Evolutionary conservation across 1,284 basidiomycete genomes (phyloP), one percentile per base, ranked within the genome.

Genomic region (Lentinula novae-zelandiae): DNA sequence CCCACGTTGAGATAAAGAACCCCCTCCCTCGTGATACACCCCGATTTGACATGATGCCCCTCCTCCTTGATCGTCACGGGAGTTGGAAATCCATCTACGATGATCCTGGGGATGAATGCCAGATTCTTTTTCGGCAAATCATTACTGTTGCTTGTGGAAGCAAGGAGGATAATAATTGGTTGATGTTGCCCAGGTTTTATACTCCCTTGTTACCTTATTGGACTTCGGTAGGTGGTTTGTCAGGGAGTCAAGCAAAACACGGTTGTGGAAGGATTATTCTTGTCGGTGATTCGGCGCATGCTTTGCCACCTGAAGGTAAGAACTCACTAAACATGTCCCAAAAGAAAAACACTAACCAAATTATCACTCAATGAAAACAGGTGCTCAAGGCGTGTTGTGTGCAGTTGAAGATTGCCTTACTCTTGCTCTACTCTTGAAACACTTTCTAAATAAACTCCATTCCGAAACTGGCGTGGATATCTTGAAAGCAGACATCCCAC

Each of bases 311-410:
- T 8, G 49, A 58, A 42, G 39, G 22, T 50, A 15, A 50, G 27
- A 12, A 5, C 9, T 15, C 22, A 22, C 22, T 22, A 22, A 22
- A 22, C 22, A 22, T 22, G 2, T 1, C 22, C 22, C 22, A 22
- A 22, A 22, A 1, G 22, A 22, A 22, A 22, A 22, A 3, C 22
- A 22, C 22, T 22, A 22, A 22, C 22, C 22, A 22, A 22, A 50
- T 27, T 46, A 20, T 5, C 15, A 20, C 20, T 48, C 31, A 10
- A 17, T 57, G 22, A 13, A 13, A 42, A 17, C 22, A 38, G 49
- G 57, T 40, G 57, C 57, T 27, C 57, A 53, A 8, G 57, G 57
- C 20, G 57, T 58, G 7, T 58, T 50, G 10, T 58, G 57, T 38
- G 57, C 57, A 31, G 36, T 58, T 8, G 57, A 58, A 52, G 57